phyloP scores from a whole-genome alignment of 139 green algal species.

The Chlamydomonas urium region DNA sequence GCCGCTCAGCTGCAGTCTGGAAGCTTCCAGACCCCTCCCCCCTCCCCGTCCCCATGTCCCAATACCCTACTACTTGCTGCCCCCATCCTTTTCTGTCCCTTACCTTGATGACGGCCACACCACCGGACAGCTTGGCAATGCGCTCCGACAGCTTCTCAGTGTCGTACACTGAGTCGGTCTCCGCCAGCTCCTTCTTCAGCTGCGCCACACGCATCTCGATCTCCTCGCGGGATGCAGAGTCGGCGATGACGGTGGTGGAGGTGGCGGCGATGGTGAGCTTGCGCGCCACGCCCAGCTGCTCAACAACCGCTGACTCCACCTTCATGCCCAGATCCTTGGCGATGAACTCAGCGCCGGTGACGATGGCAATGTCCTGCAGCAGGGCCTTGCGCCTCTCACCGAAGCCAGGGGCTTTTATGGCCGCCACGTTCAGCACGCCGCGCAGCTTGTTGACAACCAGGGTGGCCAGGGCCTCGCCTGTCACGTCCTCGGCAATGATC shows the following conservation, averaged over 20 bases:
- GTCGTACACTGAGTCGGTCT: slow-evolving; percentile 96
- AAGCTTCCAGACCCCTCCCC: no score
- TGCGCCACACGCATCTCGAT: slow-evolving; percentile 82
- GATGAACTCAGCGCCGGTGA: slow-evolving; percentile 97
- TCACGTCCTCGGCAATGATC: slow-evolving; percentile 96
- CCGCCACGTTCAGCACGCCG: slow-evolving; percentile 89
- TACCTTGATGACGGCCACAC: slow-evolving; percentile 97
- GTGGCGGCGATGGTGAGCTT: slow-evolving; percentile 82
- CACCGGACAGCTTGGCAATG: slow-evolving; percentile 96
- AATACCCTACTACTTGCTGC: no score
- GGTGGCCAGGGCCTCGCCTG: slow-evolving; percentile 92
- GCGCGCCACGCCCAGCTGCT: slow-evolving; percentile 89
- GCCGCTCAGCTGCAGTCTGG: no score
- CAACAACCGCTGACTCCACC: slow-evolving; percentile 64
- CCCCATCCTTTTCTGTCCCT: no score
- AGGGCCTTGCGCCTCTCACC: slow-evolving; percentile 96
- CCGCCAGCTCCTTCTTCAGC: slow-evolving; percentile 74
- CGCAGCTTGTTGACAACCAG: slow-evolving; percentile 99
- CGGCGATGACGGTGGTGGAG: slow-evolving; percentile 90
- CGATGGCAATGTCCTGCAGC: slow-evolving; percentile 94
- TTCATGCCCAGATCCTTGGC: slow-evolving; percentile 77
- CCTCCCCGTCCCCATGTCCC: no score
- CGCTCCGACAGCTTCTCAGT: slow-evolving; percentile 97
- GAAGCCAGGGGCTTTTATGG: slow-evolving; percentile 97
- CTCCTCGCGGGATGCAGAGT: slow-evolving; percentile 92